A percentile compares a stretch with the other conserved stretches of the same genome.
phyloP scores from a whole-genome alignment of 179 eudicot genomes.

The Sideroxylon spinosum region DNA sequence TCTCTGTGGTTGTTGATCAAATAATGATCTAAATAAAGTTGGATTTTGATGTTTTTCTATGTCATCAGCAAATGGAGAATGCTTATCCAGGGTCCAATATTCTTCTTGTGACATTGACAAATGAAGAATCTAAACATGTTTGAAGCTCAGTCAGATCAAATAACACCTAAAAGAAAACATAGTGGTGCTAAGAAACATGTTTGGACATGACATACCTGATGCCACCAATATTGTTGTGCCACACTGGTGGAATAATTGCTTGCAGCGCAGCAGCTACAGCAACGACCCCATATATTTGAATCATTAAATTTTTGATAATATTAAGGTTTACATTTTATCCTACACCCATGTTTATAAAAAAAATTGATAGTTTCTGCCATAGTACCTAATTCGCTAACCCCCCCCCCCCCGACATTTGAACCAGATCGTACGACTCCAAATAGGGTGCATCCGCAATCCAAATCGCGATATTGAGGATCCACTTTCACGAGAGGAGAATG shows the following conservation, averaged over 20 bases:
- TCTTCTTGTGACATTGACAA: constrained; percentile 81
- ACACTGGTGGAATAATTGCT: constrained; percentile 84
- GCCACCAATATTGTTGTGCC: constrained; percentile 77
- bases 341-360: neutral
- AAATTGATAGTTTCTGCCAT: neutral
- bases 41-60: constrained; percentile 23
- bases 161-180: constrained; percentile 74
- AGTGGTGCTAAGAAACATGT: constrained; percentile 76
- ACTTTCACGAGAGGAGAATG: no score
- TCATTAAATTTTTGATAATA: constrained; percentile 47
- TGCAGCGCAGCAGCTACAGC: constrained; percentile 84
- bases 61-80: constrained; percentile 87
- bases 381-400: no score
- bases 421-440: no score
- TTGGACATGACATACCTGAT: constrained; percentile 72
- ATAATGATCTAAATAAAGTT: neutral
- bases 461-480: no score
- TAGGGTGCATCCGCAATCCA: no score
- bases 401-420: no score
- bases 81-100: constrained; percentile 88
- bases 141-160: constrained; percentile 70
- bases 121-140: constrained; percentile 76
- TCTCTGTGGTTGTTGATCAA: neutral
- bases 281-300: constrained; percentile 66
- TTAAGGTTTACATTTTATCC: constrained; percentile 41